phyloP scores from a whole-genome alignment of 202 grass and related monocot species.

The Schoenoplectus triqueter region DNA sequence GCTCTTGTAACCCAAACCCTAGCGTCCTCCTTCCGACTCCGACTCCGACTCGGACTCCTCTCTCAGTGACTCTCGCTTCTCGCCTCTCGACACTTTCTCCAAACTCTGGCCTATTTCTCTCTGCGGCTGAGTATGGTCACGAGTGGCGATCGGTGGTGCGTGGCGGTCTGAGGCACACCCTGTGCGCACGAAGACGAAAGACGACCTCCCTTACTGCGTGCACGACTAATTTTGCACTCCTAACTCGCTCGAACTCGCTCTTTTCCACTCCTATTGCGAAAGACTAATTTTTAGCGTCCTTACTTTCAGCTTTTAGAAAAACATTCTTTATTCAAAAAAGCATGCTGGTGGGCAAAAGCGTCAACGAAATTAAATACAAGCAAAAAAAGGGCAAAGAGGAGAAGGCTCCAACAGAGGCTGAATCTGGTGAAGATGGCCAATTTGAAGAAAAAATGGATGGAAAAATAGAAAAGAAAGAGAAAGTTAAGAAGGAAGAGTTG shows the following conservation, averaged over 20 bases:
- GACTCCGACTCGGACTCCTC: too few species aligned
- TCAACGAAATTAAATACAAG: constrained; percentile 22
- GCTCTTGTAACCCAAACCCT: too few species aligned
- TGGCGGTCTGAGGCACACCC: too few species aligned
- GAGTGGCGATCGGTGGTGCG: too few species aligned
- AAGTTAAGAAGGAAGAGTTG: constrained; percentile 13
- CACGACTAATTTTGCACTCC: too few species aligned
- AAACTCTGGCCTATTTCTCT: too few species aligned
- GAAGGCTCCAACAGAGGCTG: background rate
- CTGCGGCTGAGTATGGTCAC: too few species aligned
- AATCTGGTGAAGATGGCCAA: constrained; percentile 5
- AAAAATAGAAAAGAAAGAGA: constrained; percentile 39
- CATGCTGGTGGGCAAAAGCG: background rate
- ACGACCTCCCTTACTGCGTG: too few species aligned
- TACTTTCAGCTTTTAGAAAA: background rate
- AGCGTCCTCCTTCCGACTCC: too few species aligned
- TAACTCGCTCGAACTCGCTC: background rate
- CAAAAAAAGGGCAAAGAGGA: constrained; percentile 38
- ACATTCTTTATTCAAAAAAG: background rate
- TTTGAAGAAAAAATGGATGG: constrained; percentile 28
- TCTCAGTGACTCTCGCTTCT: too few species aligned
- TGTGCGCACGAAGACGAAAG: too few species aligned
- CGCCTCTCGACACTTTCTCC: too few species aligned
- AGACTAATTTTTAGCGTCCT: background rate
- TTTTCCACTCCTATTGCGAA: background rate